These are phyloP conservation scores for Boechera stricta DNA, from an alignment of 345 rosid species.

Conservation along the genomic window DNA sequence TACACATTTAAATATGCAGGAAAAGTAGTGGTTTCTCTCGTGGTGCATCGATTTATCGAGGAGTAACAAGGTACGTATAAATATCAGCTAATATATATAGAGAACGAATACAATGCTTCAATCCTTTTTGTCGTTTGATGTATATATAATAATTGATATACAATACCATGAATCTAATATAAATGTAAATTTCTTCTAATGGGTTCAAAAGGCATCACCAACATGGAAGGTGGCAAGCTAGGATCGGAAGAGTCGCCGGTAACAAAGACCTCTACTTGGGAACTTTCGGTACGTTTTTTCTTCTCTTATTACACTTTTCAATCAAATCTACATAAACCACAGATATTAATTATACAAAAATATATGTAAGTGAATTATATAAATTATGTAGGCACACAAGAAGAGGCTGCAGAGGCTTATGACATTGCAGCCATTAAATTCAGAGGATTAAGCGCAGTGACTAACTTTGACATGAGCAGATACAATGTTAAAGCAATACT, in stretches of 20 bases:
- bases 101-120: not conserved
- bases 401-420: slow-evolving; percentile 98
- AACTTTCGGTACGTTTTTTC: slow-evolving; percentile 66
- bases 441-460: slow-evolving; percentile 91
- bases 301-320: not conserved
- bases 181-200: not conserved
- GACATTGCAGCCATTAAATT: slow-evolving; percentile 97
- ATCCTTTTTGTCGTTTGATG: not conserved
- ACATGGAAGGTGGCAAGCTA: slow-evolving; percentile 99
- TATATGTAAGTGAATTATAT: not conserved
- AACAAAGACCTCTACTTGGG: slow-evolving; percentile 96
- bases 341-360: not conserved
- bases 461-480: slow-evolving; percentile 93
- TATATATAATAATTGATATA: not conserved
- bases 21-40: slow-evolving; percentile 98
- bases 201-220: slow-evolving; percentile 76
- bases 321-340: not conserved
- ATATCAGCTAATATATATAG: not conserved
- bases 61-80: slow-evolving; percentile 77
- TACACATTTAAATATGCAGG: slow-evolving; percentile 46
- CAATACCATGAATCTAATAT: not conserved
- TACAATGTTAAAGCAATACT: slow-evolving; percentile 86
- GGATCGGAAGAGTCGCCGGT: slow-evolving; percentile 97
- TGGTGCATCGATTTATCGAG: slow-evolving; percentile 93
- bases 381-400: slow-evolving; percentile 69